Conservation (phyloP, 139 green algal species). For the Spirogloea muscicola region DNA sequence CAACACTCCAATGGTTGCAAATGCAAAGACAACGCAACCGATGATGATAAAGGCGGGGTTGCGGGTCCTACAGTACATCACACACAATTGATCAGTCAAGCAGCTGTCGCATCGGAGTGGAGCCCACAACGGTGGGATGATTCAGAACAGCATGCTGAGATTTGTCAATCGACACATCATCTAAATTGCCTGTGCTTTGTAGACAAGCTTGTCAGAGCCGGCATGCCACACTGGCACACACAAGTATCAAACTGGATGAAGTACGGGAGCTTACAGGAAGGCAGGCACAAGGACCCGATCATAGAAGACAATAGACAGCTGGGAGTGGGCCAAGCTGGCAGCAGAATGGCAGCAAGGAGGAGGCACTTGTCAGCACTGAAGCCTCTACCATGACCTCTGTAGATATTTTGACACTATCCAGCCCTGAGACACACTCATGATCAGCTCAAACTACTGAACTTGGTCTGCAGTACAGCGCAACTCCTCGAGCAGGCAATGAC, state of each 20-base stretch:
- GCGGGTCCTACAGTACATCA: conserved; percentile 40
- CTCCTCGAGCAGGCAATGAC: too few species aligned
- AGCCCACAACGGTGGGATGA: too few species aligned
- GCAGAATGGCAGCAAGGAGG: conserved; percentile 1
- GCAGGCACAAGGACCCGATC: conserved; percentile 85
- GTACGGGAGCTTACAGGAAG: conserved; percentile 46
- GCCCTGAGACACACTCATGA: too few species aligned
- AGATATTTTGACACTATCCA: too few species aligned
- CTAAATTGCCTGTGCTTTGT: conserved; percentile 11
- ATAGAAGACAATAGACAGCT: conserved; percentile 83
- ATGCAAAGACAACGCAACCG: conserved; percentile 85
- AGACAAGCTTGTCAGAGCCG: too few species aligned
- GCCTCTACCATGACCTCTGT: too few species aligned
- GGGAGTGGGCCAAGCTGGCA: conserved; percentile 85
- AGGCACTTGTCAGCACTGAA: too few species aligned
- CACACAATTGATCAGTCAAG: too few species aligned
- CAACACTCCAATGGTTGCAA: conserved; percentile 89
- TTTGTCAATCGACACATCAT: not conserved
- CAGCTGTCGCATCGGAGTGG: too few species aligned
- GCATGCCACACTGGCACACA: too few species aligned
- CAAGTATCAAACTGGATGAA: not conserved
- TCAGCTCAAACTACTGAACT: too few species aligned
- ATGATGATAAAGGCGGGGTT: conserved; percentile 49
- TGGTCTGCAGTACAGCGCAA: too few species aligned
- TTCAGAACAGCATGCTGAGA: not conserved